phyloP scores from a whole-genome alignment of 345 rosid species.

The Trapa incisa region DNA sequence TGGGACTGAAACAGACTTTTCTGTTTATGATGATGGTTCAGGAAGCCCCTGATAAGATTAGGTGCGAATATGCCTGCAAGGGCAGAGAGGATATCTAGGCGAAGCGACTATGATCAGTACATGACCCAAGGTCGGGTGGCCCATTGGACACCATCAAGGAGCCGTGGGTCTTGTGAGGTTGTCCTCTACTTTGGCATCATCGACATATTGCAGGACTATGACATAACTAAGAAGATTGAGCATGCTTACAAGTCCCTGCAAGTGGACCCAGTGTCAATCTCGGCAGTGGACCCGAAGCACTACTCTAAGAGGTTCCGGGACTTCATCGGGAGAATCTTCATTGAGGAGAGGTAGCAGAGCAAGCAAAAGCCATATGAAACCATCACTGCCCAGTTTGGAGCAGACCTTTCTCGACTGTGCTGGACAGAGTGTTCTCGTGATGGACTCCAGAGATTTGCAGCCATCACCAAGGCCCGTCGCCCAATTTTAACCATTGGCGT shows the following conservation, averaged over 20 bases:
- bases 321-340: conserved; percentile 64
- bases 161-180: conserved; percentile 62
- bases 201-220: conserved; percentile 89
- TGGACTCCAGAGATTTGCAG: conserved; percentile 19
- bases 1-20: background rate
- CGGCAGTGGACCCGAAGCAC: conserved; percentile 90
- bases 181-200: conserved; percentile 88
- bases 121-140: conserved; percentile 7
- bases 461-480: conserved; percentile 7
- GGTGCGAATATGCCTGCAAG: conserved; percentile 99
- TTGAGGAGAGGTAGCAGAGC: conserved; percentile 59
- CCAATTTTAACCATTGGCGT: background rate
- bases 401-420: background rate
- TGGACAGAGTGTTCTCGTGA: background rate
- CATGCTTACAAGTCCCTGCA: conserved; percentile 90
- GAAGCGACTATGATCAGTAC: conserved; percentile 84
- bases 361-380: background rate
- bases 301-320: conserved; percentile 29
- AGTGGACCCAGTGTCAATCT: conserved; percentile 76
- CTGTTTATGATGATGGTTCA: conserved; percentile 10
- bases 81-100: conserved; percentile 64
- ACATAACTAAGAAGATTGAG: conserved; percentile 83
- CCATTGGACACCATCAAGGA: conserved; percentile 34
- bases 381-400: background rate
- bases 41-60: conserved; percentile 78